These are phyloP conservation scores for Paraleonurus japonicus DNA, from an alignment of 257 asterid genomes.

Conservation along the genomic window DNA sequence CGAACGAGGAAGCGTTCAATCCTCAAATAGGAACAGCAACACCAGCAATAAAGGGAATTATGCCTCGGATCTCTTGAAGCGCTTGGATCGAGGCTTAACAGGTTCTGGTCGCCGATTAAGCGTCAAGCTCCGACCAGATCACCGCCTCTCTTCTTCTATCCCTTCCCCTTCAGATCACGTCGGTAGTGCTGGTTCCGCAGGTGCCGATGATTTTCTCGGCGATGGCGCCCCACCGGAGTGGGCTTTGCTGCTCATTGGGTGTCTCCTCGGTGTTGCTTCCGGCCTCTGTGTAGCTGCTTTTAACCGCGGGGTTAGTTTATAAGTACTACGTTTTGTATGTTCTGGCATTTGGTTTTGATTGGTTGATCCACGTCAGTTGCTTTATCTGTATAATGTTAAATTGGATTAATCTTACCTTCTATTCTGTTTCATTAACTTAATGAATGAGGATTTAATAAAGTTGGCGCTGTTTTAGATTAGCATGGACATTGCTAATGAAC, in stretches of 20 bases:
- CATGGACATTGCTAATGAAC: slow-evolving; percentile 15
- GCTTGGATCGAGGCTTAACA: slow-evolving; percentile 51
- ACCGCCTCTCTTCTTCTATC: slow-evolving; percentile 36
- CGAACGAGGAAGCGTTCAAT: slow-evolving; percentile 46
- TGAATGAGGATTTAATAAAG: slow-evolving; percentile 23
- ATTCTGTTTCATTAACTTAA: neutral
- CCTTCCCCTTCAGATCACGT: slow-evolving; percentile 43
- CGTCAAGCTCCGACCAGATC: slow-evolving; percentile 39
- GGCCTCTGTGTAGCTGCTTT: slow-evolving; percentile 92
- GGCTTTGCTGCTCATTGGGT: slow-evolving; percentile 91
- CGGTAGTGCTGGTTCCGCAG: slow-evolving; percentile 28
- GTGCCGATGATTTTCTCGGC: slow-evolving; percentile 60
- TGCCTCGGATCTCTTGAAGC: slow-evolving; percentile 58
- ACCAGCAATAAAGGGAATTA: slow-evolving; percentile 44
- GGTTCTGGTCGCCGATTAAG: slow-evolving; percentile 50
- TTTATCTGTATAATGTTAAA: slow-evolving; percentile 1
- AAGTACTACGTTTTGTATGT: neutral
- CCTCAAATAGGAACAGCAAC: slow-evolving; percentile 37
- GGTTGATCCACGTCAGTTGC: neutral
- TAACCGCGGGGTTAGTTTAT: slow-evolving; percentile 85
- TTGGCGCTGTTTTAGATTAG: slow-evolving; percentile 8
- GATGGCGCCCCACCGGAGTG: slow-evolving; percentile 97
- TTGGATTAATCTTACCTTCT: neutral
- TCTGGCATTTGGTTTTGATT: slow-evolving; percentile 5
- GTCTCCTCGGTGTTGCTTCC: slow-evolving; percentile 91